Base-by-base conservation (phyloP, 1,284 basidiomycete genomes). In the Trametes versicolor region DNA sequence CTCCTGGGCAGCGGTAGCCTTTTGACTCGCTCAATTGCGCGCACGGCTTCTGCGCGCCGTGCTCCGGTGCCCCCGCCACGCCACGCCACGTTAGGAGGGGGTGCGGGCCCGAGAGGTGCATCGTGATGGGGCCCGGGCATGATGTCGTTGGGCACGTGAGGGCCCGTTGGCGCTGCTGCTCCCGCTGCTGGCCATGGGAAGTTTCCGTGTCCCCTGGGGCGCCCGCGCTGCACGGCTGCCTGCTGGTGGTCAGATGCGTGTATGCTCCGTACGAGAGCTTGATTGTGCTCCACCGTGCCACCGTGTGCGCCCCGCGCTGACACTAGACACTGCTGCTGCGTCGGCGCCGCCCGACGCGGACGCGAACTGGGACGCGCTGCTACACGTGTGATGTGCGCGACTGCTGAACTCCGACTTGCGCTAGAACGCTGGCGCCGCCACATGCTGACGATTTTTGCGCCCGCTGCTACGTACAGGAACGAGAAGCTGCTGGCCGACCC, bases 401-500 rank as follows among this genome's bases (percentile, higher is more conserved):
- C 77, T 75, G 58, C 50, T 23, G 3, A 10, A 12, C 15, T 13
- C 10, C 37, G 37, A 39, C 15, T 39, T 39, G 37, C 37, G 37
- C 29, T 32, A 32, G 29, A 32, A 32, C 29, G 29, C 29, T 32
- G 29, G 29, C 29, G 29, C 29, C 8, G 29, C 29, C 29, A 32
- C 29, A 32, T 8, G 29, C 29, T 23, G 23, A 12, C 23, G 45
- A 47, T 21, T 21, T 6, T 8, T 23, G n/a, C 45, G 45, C 13
- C 9, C 5, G 12, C 10, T 48, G 2, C 2, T 4, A 4, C 9
- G 21, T 56, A 62, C 72, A 92, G 89, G 92, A 96, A 95, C 78
- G 89, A 92, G 73, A 87, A 86, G 71, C 82, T 96, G 50, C 83
- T 96, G 50, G 82, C 84, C 55, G 91, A 96, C 78, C 88, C 91